Conservation (phyloP, 495 filamentous ascomycete genomes). For the Podospora appendiculata region DNA sequence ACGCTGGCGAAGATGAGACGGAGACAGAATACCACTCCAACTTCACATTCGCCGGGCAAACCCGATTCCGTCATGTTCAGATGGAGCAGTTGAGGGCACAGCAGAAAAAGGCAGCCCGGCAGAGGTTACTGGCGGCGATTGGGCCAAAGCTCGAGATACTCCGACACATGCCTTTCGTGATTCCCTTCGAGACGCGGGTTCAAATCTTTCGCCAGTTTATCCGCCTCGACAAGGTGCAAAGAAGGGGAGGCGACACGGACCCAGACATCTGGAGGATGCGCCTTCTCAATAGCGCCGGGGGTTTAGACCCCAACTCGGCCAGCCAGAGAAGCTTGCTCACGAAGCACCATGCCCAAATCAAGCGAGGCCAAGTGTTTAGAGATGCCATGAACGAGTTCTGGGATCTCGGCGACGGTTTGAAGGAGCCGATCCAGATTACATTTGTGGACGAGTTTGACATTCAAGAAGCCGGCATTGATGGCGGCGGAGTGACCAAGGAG, state of each 20-base stretch:
- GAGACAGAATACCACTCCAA: constrained; percentile 27
- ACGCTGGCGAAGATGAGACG: constrained; percentile 35
- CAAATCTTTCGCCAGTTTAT: constrained; percentile 95
- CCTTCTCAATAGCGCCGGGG: constrained; percentile 36
- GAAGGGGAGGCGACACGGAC: constrained; percentile 69
- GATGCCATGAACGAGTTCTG: constrained; percentile 87
- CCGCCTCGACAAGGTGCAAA: constrained; percentile 64
- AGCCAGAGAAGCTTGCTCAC: constrained; percentile 44
- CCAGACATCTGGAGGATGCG: constrained; percentile 72
- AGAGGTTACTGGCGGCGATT: constrained; percentile 63
- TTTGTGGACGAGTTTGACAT: constrained; percentile 89
- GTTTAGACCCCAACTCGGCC: constrained; percentile 15
- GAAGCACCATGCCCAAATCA: constrained; percentile 74
- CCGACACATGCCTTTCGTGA: constrained; percentile 94
- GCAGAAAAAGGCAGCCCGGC: constrained; percentile 56
- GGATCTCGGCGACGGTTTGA: constrained; percentile 68
- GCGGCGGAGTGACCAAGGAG: constrained; percentile 95
- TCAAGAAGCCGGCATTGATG: constrained; percentile 90
- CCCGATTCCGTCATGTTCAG: constrained; percentile 26
- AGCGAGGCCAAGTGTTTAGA: constrained; percentile 70
- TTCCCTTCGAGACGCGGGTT: constrained; percentile 86
- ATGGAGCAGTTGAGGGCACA: constrained; percentile 44
- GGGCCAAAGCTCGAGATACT: constrained; percentile 84
- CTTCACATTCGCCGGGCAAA: constrained; percentile 15
- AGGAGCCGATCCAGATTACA: constrained; percentile 95